Percentiles rank a stretch among this genome's conserved stretches.
Evolutionary conservation across 2,329 filamentous ascomycete genomes (phyloP).

Genomic region (Volutella citrinella): DNA sequence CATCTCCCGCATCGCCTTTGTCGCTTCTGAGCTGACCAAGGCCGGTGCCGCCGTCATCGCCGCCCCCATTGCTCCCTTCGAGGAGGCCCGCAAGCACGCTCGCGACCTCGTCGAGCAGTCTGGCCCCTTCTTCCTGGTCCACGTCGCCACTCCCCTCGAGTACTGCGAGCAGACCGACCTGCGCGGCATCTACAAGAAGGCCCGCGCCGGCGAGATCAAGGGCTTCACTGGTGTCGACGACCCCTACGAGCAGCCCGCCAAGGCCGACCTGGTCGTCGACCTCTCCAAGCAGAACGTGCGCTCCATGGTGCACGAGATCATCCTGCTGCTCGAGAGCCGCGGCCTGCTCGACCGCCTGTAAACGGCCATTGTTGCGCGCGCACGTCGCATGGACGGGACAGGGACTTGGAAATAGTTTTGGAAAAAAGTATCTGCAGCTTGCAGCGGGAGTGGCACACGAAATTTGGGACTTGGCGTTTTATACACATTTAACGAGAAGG

Average conservation of each 20-base stretch:
- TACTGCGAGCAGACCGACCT: conserved; percentile 94
- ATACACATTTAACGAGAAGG: too few relatives aligned
- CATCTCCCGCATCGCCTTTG: conserved; percentile 94
- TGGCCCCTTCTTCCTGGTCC: conserved; percentile 90
- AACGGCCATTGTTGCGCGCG: too few relatives aligned
- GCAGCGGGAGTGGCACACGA: too few relatives aligned
- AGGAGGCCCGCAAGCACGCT: conserved; percentile 71
- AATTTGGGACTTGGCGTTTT: too few relatives aligned
- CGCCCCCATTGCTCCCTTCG: conserved; percentile 92
- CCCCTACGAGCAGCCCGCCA: conserved; percentile 82
- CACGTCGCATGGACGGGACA: too few relatives aligned
- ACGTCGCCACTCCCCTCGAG: conserved; percentile 90
- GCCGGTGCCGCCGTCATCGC: conserved; percentile 93
- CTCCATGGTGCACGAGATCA: conserved; percentile 94
- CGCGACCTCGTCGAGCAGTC: conserved; percentile 83
- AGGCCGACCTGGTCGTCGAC: conserved; percentile 83
- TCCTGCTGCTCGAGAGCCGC: conserved; percentile 84
- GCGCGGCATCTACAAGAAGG: conserved; percentile 81
- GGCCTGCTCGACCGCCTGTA: conserved; percentile 76
- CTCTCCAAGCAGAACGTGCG: conserved; percentile 82
- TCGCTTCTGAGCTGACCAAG: conserved; percentile 90
- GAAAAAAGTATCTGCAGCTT: too few relatives aligned
- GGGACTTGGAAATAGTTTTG: too few relatives aligned
- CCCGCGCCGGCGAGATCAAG: conserved; percentile 87
- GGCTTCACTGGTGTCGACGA: conserved; percentile 98